Evolutionary conservation across 2,329 filamentous ascomycete genomes (phyloP), one percentile per base, ranked within the genome.

Genomic region (Knufia petricola): DNA sequence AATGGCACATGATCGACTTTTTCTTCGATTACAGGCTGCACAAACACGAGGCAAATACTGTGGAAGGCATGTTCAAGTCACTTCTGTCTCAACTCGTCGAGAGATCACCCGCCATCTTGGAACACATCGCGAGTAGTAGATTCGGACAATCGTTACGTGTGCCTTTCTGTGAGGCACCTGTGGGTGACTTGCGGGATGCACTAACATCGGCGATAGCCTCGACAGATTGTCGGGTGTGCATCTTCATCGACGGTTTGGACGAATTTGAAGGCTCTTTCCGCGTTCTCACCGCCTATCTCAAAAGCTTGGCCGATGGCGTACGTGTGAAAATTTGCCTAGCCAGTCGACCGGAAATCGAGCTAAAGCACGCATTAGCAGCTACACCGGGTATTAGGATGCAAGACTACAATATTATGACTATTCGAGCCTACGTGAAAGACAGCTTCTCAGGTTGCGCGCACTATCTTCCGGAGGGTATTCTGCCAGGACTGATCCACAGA

Each of bases 161-260:
- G 12, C 8, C 8, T 7, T 38, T 38, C 34, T 8, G 17, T 8
- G 34, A 38, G 8, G 15, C n/a, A n/a, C n/a, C n/a, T n/a, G n/a
- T n/a, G n/a, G n/a, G n/a, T n/a, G n/a, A n/a, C n/a, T 38, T 8
- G 17, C 34, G 34, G 6, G 17, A 38, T 20, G 17, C 17, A 6
- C 12, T 38, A 7, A 6, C 8, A 6, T 38, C 34, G 17, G 23
- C 28, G 30, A 19, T 13, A 6, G 23, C 46, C 4, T n/a, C 13
- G n/a, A 52, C 32, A 6, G 30, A 17, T 17, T 31, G 19, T 13
- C 19, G 17, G 24, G 19, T 52, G 24, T 42, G 43, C 13, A 13
- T 52, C 15, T 46, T 52, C 23, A 26, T 50, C 19, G 50, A 52
- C 23, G 50, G 50, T 4, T 23, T 52, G 8, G 50, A 52, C 30